phyloP scores from a whole-genome alignment of 495 filamentous ascomycete genomes.

The Amorphotheca resinae region DNA sequence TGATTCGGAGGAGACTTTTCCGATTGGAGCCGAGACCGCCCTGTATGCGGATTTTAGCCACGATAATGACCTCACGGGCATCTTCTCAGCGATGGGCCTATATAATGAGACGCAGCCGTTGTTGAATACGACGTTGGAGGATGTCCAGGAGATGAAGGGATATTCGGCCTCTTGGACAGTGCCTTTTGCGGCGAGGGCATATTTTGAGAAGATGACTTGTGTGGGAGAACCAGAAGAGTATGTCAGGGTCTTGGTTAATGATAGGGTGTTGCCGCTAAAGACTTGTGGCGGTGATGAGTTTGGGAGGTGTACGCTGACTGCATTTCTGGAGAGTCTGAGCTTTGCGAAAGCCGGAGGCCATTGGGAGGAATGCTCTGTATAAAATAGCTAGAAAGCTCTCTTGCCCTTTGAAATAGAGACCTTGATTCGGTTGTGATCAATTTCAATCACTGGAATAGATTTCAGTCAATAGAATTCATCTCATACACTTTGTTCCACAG shows the following conservation, averaged over 20 bases:
- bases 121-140: constrained; percentile 34
- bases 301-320: constrained; percentile 51
- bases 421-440: too few species aligned
- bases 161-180: constrained; percentile 66
- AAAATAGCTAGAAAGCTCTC: constrained; percentile 16
- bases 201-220: constrained; percentile 78
- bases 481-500: too few species aligned
- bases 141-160: constrained; percentile 25
- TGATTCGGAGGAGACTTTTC: constrained; percentile 46
- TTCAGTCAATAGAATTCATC: too few species aligned
- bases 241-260: constrained; percentile 70
- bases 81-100: constrained; percentile 61
- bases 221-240: constrained; percentile 35
- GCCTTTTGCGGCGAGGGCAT: constrained; percentile 64
- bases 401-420: too few species aligned
- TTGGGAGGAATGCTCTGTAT: constrained; percentile 58
- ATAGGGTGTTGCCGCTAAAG: constrained; percentile 58
- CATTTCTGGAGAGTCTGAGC: constrained; percentile 56
- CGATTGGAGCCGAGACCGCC: constrained; percentile 36
- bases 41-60: constrained; percentile 83
- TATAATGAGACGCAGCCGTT: constrained; percentile 47
- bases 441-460: too few species aligned
- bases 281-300: constrained; percentile 52
- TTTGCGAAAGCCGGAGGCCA: constrained; percentile 58
- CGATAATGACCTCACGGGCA: constrained; percentile 68